These are phyloP conservation scores for Hypoxylon fragiforme DNA, from an alignment of 495 filamentous ascomycete species.

Conservation along the genomic window DNA sequence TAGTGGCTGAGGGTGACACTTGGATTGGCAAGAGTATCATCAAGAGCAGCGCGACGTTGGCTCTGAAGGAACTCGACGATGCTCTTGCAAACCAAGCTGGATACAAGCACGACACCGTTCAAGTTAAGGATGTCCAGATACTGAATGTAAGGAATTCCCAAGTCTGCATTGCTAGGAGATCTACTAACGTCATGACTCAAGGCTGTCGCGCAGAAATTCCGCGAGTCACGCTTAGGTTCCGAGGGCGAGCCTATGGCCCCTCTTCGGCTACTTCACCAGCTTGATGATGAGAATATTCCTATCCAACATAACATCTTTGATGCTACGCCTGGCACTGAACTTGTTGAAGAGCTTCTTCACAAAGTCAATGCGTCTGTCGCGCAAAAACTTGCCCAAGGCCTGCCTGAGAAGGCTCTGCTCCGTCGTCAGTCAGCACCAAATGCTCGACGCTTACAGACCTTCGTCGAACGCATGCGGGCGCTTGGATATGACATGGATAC, in stretches of 20 bases:
- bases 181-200: slow-evolving; percentile 44
- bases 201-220: slow-evolving; percentile 82
- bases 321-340: slow-evolving; percentile 82
- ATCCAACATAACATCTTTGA: slow-evolving; percentile 96
- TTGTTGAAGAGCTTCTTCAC: slow-evolving; percentile 92
- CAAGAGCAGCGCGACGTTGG: slow-evolving; percentile 83
- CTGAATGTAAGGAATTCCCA: slow-evolving; percentile 68
- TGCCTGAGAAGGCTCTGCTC: slow-evolving; percentile 91
- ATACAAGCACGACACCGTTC: slow-evolving; percentile 60
- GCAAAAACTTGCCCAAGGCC: slow-evolving; percentile 72
- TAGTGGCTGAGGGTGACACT: slow-evolving; percentile 75
- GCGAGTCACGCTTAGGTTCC: slow-evolving; percentile 79
- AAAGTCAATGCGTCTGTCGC: slow-evolving; percentile 89
- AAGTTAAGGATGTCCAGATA: slow-evolving; percentile 71
- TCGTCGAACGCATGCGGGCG: slow-evolving; percentile 89
- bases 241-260: slow-evolving; percentile 76
- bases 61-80: slow-evolving; percentile 81
- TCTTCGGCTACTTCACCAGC: slow-evolving; percentile 83
- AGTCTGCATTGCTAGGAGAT: not conserved
- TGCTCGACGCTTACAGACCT: slow-evolving; percentile 81
- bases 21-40: slow-evolving; percentile 96
- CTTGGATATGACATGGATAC: slow-evolving; percentile 88
- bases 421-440: slow-evolving; percentile 86
- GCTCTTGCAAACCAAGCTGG: slow-evolving; percentile 65
- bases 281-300: slow-evolving; percentile 98